Evolutionary conservation across 805 yeast species (phyloP), one percentile per base, ranked within the genome.

Genomic region (Metschnikowia aberdeeniae): DNA sequence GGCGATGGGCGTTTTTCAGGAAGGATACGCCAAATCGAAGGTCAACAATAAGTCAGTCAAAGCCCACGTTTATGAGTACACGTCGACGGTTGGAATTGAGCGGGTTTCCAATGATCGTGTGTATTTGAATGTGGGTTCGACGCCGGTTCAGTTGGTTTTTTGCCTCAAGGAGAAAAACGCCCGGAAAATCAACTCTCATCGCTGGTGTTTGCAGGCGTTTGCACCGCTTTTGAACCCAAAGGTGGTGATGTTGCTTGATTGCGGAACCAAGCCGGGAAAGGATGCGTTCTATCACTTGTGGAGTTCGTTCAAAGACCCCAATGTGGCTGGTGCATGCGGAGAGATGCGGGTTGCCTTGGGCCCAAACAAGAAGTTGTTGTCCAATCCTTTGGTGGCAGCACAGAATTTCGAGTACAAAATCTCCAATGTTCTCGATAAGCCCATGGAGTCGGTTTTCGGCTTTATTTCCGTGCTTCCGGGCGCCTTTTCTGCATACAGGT

Each of bases 291-390:
- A 76, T 47, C 74, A 79, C 50, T 67, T 81, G 43, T 81, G 86
- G 86, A 76, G 78, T 52, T 83, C 80, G 40, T 81, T 81, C 51
- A 39, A 39, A 14, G 78, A 81, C 55, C 72, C 74, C 8, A 72
- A 72, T 46, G 81, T 81, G 24, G 86, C 86, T 4, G 86, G 86
- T 22, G 85, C 86, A 4, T 80, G 85, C 64, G 86, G 86, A n/a
- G 86, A 81, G 55, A 80, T 81, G 56, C 84, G 81, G 52, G 95
- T 93, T 0, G 82, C 84, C 63, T 68, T 90, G 43, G 97, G 98
- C 2, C 71, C 70, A 37, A 64, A 68, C 12, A 70, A 70, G 32
- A 65, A 65, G 42, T 39, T 39, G 34, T 32, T 39, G 24, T 39
- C 42, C 8, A 81, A 81, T 57, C 85, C 86, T 11, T 62, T 81